Evolutionary conservation across 2,329 filamentous ascomycete genomes (phyloP), one percentile per base, ranked within the genome.

Genomic region (Fusarium neocosmosporiellum): DNA sequence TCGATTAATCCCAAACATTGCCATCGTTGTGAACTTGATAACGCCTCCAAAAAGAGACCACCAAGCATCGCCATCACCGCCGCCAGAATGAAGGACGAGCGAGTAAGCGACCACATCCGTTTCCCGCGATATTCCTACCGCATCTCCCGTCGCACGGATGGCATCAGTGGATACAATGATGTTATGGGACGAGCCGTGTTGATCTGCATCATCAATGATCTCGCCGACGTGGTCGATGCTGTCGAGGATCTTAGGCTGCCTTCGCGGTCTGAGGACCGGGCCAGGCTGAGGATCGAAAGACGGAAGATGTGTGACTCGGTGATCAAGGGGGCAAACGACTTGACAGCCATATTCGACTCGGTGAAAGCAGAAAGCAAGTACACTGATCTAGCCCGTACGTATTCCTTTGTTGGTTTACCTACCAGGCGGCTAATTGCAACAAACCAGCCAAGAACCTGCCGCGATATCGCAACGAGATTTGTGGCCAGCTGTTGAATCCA

Each of bases 201-300:
- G 48, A 73, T 72, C 33, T 70, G 67, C 16, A 72, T 72, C 50
- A 46, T 72, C 70, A 72, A 72, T 39, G 73, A 71, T 37, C 67
- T 72, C 2, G 70, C 70, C 41, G 70, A 72, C 43, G 70, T 72
- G 5, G 70, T 64, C 37, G 70, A 72, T 29, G 63, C 70, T 10
- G 55, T 71, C 24, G 70, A 72, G 22, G 70, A 72, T n/a, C 66
- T 72, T 37, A 70, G 70, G 16, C 16, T 72, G 1, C 70, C 70
- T 9, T 67, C 63, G 5, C 36, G 70, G 29, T 59, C 70, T 59
- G 67, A 73, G 29, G 66, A 72, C 13, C 59, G 63, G 4, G 48
- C 59, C 2, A 73, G 59, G n/a, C 22, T 72, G 8, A 73, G 61
- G 16, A 65, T 24, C 29, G 70, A 73, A 20, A 73, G 59, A 29